A percentile compares a stretch with the other conserved stretches of the same genome.
Conservation (phyloP, 441 rosid genomes). For the Gossypium gossypioides region DNA sequence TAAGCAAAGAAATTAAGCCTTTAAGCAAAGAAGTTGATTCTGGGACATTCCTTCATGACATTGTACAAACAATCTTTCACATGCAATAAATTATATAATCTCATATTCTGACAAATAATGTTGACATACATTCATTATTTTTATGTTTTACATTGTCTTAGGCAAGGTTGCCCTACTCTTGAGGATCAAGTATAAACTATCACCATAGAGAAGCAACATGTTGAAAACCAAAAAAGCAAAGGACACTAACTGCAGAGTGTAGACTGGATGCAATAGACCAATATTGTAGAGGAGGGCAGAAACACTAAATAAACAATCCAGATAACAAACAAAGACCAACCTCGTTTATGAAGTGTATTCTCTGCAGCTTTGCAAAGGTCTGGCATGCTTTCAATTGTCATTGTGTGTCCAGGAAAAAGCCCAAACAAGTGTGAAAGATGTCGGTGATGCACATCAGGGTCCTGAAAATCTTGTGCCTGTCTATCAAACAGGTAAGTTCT, state of each 20-base stretch:
- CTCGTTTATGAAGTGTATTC: constrained; percentile 58
- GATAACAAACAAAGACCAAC: constrained; percentile 25
- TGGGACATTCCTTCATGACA: not conserved
- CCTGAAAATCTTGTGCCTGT: constrained; percentile 70
- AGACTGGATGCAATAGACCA: not conserved
- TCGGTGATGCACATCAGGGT: constrained; percentile 81
- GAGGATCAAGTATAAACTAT: not conserved
- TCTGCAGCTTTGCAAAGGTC: constrained; percentile 73
- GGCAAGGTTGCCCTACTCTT: not conserved
- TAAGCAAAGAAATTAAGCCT: not conserved
- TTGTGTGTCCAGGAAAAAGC: constrained; percentile 78
- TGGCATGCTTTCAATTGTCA: constrained; percentile 51
- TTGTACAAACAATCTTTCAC: not conserved
- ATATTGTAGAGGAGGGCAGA: not conserved
- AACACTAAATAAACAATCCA: not conserved
- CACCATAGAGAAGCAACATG: not conserved
- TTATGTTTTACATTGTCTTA: not conserved
- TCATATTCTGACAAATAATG: not conserved
- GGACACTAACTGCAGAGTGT: not conserved
- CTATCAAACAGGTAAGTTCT: not conserved
- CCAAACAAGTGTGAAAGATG: constrained; percentile 86
- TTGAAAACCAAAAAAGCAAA: not conserved
- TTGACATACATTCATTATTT: not conserved
- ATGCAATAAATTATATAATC: not conserved
- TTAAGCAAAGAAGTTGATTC: not conserved